Conservation (phyloP, 176 grass and related monocot species). For the Oryza coarctata region DNA sequence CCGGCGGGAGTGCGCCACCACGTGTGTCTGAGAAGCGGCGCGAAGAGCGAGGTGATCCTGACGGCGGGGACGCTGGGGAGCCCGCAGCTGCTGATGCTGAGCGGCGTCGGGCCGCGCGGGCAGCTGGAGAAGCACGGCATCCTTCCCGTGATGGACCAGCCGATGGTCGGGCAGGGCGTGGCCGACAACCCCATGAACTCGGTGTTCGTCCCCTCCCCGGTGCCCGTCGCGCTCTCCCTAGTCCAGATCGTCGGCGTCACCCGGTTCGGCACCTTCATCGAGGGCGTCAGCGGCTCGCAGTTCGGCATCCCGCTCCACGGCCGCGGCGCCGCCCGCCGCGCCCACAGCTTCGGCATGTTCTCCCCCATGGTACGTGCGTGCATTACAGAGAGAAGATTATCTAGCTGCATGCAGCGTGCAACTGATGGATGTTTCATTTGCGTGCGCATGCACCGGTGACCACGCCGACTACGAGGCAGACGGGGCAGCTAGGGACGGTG, state of each 20-base stretch:
- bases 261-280: constrained; percentile 70
- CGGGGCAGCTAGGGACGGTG: constrained; percentile 50
- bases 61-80: constrained; percentile 74
- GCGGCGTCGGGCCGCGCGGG: constrained; percentile 60
- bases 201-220: constrained; percentile 61
- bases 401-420: not conserved
- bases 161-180: constrained; percentile 65
- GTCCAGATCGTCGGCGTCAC: constrained; percentile 83
- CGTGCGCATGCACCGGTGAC: not conserved
- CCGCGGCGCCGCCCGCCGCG: not conserved
- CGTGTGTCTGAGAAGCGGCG: constrained; percentile 47
- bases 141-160: constrained; percentile 46
- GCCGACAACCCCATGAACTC: constrained; percentile 88
- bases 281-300: constrained; percentile 73
- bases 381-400: too few relatives aligned
- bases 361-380: constrained; percentile 54
- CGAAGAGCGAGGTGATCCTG: constrained; percentile 62
- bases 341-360: constrained; percentile 62
- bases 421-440: not conserved
- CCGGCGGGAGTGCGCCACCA: constrained; percentile 45
- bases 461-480: not conserved
- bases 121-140: constrained; percentile 63
- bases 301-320: constrained; percentile 42
- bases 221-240: constrained; percentile 54
- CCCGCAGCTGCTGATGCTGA: constrained; percentile 90